Conservation (phyloP, 768 basidiomycete genomes). For the Auricularia heimuer region DNA sequence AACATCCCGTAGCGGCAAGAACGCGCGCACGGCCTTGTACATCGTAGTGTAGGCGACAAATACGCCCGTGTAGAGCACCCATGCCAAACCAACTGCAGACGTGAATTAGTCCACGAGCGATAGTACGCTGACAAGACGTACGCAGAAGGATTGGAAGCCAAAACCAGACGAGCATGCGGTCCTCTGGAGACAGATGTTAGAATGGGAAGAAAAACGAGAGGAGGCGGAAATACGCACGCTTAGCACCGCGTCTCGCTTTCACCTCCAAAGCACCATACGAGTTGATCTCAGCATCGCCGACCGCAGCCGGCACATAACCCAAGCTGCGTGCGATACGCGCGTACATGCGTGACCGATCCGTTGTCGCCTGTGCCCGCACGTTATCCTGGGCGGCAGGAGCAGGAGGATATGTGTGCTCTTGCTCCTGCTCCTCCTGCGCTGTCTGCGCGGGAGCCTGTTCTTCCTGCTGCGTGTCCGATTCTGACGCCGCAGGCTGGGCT, state of each 20-base stretch:
- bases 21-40: neutral
- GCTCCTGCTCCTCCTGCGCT: neutral
- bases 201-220: neutral
- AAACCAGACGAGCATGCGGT: constrained; percentile 76
- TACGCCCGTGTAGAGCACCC: constrained; percentile 11
- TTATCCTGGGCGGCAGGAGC: neutral
- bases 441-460: neutral
- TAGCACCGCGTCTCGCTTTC: constrained; percentile 37
- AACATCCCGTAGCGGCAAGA: constrained; percentile 1
- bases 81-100: constrained; percentile 14
- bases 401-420: neutral
- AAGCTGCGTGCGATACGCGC: neutral
- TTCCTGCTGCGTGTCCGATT: neutral
- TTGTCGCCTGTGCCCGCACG: neutral
- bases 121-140: constrained; percentile 30
- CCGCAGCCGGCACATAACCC: neutral
- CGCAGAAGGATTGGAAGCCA: constrained; percentile 78
- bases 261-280: constrained; percentile 1
- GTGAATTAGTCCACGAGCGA: neutral
- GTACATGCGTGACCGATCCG: constrained; percentile 1
- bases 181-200: constrained; percentile 36
- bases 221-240: constrained; percentile 40
- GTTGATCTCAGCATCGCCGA: constrained; percentile 1
- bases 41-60: constrained; percentile 9
- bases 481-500: constrained; percentile 1